Base-by-base conservation (phyloP, 345 rosid species). In the Eucalyptus sp. region DNA sequence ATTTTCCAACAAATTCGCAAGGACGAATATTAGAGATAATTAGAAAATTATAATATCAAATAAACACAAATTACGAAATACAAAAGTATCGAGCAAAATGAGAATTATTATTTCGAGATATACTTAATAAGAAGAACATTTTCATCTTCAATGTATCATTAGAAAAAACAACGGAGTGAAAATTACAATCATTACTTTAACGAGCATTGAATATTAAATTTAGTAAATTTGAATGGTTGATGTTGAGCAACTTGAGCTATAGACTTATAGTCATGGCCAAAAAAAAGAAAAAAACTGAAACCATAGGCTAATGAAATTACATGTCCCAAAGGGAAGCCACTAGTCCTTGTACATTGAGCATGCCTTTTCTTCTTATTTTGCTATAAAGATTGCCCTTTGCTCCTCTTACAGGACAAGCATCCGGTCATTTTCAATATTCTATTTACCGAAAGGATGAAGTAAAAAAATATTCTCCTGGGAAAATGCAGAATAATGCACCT, bases 101-200 rank as follows among this genome's bases (percentile, higher is more conserved):
- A 56, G 62, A 22, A 24, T 56, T 24, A 24, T 22, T 56, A 24
- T 56, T 56, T 10, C 1, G 1, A 56, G 13, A 56, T 24, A 56
- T 56, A 9, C 29, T 56, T 24, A 24, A 56, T 56, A 0, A 8
- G 62, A 52, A 52, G 0, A 56, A 56, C 0, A 1, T 56, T 2
- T 56, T 56, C 62, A 10, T 56, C 24, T 56, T 24, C 62, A 56
- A 22, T 0, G 1, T 24, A 10, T 4, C 0, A 0, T 10, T 6
- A 24, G 3, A 22, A 56, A 56, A 54, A 56, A 20, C 0, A 0
- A 22, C 0, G 5, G 12, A 56, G 25, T 56, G 58, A 56, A 56
- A 2, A 56, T 24, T 56, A 24, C 29, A 4, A 56, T 56, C 62
- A 56, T 56, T 56, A 56, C 29, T 24, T 56, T 24, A 56, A 10